Base-by-base conservation (phyloP, 805 yeast species). In the Candida orba region DNA sequence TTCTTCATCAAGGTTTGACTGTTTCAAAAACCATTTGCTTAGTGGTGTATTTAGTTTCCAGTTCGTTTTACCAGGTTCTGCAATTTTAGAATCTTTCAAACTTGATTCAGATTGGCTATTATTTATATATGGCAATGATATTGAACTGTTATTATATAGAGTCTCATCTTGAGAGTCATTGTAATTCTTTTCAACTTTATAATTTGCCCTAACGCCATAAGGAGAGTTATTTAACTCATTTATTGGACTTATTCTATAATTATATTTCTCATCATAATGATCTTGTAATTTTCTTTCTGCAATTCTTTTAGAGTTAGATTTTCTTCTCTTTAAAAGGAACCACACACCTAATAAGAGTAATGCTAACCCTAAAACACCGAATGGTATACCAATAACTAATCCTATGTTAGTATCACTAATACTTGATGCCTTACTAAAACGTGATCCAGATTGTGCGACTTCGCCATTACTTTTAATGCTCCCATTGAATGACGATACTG, bases 1-100 rank as follows among this genome's bases (percentile, higher is more conserved):
- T 14, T 20, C 37, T 22, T 36, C 27, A 22, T 18, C 39, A 0
- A 50, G 45, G 1, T 44, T 41, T 4, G 55, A 42, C 9, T 47
- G 51, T 40, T 51, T 56, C 8, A 45, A 51, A 40, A 58, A 58
- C 61, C 61, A 58, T 34, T 41, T 54, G 29, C 58, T 54, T 33
- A 58, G 35, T 14, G 62, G 62, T 4, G 60, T 52, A 39, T 48
- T 53, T 34, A 56, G 25, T 35, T 42, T 48, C 60, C 58, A 56
- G 9, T 44, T 56, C 5, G 56, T 43, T 23, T 35, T 37, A 6
- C 39, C 41, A 2, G 46, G 39, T 2, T 44, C 44, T 4, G 31
- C 23, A 23, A 40, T 37, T 3, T 30, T 49, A 3, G 54, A 52
- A 8, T 48, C 53, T 33, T 53, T 50, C 30, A 54, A 34, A 15